Percentiles rank a stretch among this genome's conserved stretches.
These are phyloP conservation scores for Sordaria brevicollis DNA, from an alignment of 495 filamentous ascomycete genomes.

Conservation along the genomic window DNA sequence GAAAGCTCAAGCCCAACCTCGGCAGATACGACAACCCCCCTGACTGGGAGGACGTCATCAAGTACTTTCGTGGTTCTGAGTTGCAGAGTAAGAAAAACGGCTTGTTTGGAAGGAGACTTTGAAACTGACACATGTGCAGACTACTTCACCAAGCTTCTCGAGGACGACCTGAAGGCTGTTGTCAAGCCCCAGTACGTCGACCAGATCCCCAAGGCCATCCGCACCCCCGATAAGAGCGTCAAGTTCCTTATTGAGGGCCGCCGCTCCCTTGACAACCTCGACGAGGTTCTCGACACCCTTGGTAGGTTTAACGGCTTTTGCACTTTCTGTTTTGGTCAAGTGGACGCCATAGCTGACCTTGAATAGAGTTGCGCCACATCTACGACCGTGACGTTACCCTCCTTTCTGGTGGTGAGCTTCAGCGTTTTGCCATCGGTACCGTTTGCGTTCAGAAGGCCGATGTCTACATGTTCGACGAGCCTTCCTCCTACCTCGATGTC, in stretches of 20 bases:
- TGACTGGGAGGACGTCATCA: conserved; percentile 98
- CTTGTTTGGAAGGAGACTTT: background rate
- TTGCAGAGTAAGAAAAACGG: conserved; percentile 65
- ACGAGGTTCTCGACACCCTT: conserved; percentile 75
- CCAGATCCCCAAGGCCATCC: conserved; percentile 88
- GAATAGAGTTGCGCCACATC: conserved; percentile 71
- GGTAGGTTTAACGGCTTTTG: conserved; percentile 36
- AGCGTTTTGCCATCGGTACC: conserved; percentile 91
- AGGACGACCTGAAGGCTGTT: conserved; percentile 92
- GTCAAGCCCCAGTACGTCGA: conserved; percentile 99
- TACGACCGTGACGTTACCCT: conserved; percentile 76
- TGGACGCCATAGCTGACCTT: conserved; percentile 3
- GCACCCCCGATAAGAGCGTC: conserved; percentile 64
- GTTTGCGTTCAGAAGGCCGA: conserved; percentile 95
- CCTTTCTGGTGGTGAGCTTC: conserved; percentile 93
- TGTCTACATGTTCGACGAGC: conserved; percentile 99
- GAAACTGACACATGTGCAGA: conserved; percentile 39
- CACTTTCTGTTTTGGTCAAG: conserved; percentile 2
- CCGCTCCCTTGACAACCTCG: conserved; percentile 65
- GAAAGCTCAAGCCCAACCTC: conserved; percentile 95
- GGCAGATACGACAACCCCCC: conserved; percentile 92
- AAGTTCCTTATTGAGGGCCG: conserved; percentile 63
- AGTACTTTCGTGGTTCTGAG: conserved; percentile 95
- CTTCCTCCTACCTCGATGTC: conserved; percentile 94
- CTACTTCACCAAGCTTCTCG: conserved; percentile 96